Conservation (phyloP, 2,329 filamentous ascomycete species). For the Cordyceps pruinosa region DNA sequence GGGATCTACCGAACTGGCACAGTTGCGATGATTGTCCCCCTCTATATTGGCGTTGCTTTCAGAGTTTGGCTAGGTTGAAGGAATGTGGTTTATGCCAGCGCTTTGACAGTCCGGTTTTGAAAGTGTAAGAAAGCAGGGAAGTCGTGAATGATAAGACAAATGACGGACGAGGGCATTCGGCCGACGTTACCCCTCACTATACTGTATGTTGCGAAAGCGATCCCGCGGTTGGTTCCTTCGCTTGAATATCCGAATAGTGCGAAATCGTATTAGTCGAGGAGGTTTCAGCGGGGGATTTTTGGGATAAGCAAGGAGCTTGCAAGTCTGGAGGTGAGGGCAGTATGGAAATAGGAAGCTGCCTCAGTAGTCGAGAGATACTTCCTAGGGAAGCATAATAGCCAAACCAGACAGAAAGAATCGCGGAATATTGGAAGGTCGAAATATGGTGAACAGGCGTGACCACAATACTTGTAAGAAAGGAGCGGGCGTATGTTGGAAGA, state of each 20-base stretch:
- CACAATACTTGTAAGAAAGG: slow-evolving; percentile 9
- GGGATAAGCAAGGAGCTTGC: background rate
- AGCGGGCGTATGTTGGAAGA: slow-evolving; percentile 9
- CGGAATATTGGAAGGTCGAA: background rate
- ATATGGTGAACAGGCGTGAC: background rate
- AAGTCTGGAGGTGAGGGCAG: too few relatives aligned
- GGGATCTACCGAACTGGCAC: background rate
- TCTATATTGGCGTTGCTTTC: background rate
- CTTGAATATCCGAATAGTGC: background rate
- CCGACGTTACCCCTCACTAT: background rate
- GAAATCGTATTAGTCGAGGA: background rate
- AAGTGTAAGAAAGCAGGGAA: background rate
- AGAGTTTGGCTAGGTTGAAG: background rate
- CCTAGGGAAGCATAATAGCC: background rate
- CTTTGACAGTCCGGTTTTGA: background rate
- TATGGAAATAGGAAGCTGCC: background rate
- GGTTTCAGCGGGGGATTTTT: background rate
- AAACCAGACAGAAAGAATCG: background rate
- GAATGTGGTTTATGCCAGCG: background rate
- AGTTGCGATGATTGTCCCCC: background rate
- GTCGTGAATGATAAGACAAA: background rate
- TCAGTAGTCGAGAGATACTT: background rate
- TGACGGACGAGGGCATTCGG: background rate
- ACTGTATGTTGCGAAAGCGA: background rate
- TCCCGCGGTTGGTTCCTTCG: background rate